Conservation (phyloP, 495 filamentous ascomycete genomes). For the Aspergillus campestris region DNA sequence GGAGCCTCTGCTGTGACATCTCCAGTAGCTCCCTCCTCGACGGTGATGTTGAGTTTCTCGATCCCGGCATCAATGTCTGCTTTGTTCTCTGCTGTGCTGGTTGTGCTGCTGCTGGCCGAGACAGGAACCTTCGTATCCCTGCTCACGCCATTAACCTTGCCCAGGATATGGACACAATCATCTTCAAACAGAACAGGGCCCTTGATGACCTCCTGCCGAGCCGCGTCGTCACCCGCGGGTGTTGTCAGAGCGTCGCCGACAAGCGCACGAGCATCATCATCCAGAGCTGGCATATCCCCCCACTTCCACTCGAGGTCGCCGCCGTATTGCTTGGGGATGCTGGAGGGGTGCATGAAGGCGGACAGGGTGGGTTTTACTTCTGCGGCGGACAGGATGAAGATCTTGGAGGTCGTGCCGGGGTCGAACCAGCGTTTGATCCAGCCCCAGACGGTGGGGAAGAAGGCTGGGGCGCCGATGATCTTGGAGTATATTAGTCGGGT, state of each 20-base stretch:
- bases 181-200: slow-evolving; percentile 35
- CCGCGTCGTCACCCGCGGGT: slow-evolving; percentile 19
- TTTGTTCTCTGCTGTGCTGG: no score
- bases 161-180: slow-evolving; percentile 30
- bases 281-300: slow-evolving; percentile 61
- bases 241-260: slow-evolving; percentile 29
- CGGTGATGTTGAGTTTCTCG: not conserved
- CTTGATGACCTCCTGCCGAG: slow-evolving; percentile 27
- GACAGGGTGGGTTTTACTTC: slow-evolving; percentile 67
- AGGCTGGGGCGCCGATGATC: slow-evolving; percentile 81
- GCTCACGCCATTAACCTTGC: slow-evolving; percentile 32
- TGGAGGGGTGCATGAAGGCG: slow-evolving; percentile 67
- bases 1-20: no score
- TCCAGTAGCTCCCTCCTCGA: not conserved
- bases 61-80: not conserved
- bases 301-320: slow-evolving; percentile 75
- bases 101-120: no score
- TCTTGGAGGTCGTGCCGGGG: slow-evolving; percentile 85
- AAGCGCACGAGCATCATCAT: slow-evolving; percentile 47
- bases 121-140: slow-evolving; percentile 28
- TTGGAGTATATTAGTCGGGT: slow-evolving; percentile 21
- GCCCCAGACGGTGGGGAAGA: slow-evolving; percentile 90
- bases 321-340: slow-evolving; percentile 79
- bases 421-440: slow-evolving; percentile 98
- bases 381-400: slow-evolving; percentile 67